A percentile compares a stretch with the other conserved stretches of the same genome.
Conservation (phyloP, 164 flowering plant species). For the Dillenia turbinata region DNA sequence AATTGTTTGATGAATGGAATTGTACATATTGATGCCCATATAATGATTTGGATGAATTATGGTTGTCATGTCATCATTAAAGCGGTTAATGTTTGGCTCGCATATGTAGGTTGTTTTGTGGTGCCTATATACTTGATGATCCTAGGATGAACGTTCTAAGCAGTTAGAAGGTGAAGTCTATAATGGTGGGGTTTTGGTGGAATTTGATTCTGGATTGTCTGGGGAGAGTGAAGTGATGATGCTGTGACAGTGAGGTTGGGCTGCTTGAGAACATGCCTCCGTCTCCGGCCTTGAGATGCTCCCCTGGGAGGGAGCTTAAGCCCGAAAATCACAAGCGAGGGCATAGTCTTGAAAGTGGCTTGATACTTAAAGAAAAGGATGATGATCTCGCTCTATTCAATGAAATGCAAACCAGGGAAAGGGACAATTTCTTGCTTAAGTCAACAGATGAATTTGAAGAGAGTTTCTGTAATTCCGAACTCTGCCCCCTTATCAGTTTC, state of each 20-base stretch:
- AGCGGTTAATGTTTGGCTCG: too few species aligned
- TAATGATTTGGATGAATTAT: too few species aligned
- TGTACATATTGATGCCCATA: too few species aligned
- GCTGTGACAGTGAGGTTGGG: constrained; percentile 9
- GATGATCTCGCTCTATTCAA: constrained; percentile 89
- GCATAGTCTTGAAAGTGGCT: constrained; percentile 64
- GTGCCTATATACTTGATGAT: too few species aligned
- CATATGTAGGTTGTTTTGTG: too few species aligned
- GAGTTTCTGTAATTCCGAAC: constrained; percentile 51
- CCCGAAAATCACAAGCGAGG: constrained; percentile 66
- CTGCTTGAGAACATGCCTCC: constrained; percentile 57
- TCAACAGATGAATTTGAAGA: constrained; percentile 72
- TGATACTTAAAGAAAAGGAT: constrained; percentile 57
- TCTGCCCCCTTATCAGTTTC: constrained; percentile 5
- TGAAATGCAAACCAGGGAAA: constrained; percentile 74
- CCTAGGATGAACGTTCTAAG: too few species aligned
- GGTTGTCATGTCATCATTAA: too few species aligned
- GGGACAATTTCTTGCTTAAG: constrained; percentile 70
- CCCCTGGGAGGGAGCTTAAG: constrained; percentile 59
- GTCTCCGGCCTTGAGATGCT: constrained; percentile 66
- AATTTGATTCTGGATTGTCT: constrained; percentile 1
- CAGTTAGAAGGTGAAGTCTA: too few species aligned
- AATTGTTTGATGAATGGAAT: too few species aligned
- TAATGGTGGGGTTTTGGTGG: not conserved
- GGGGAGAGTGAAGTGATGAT: constrained; percentile 6